phyloP scores from a whole-genome alignment of 305 asterid genomes.

The Fraxinus floribunda region DNA sequence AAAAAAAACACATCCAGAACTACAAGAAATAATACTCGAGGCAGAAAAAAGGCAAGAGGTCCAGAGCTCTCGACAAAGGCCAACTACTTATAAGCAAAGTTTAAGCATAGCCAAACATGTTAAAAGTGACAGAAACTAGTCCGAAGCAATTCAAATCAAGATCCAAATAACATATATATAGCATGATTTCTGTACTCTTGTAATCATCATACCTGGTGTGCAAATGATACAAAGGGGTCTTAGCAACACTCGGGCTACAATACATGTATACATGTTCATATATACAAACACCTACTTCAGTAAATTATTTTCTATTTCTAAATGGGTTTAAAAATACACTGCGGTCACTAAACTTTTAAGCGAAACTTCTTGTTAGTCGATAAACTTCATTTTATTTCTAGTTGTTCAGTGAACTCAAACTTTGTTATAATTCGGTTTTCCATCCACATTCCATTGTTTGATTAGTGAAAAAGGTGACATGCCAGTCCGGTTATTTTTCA shows the following conservation, averaged over 20 bases:
- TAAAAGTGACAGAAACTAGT: not conserved
- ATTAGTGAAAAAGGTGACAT: not conserved
- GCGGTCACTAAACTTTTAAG: not conserved
- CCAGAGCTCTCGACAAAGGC: not conserved
- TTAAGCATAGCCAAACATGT: not conserved
- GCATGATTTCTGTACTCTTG: conserved; percentile 9
- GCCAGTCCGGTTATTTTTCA: not conserved
- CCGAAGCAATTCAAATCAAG: not conserved
- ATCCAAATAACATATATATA: conserved; percentile 11
- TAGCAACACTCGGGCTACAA: conserved; percentile 7
- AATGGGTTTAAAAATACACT: not conserved
- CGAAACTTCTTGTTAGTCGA: not conserved
- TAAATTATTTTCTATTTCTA: conserved; percentile 14
- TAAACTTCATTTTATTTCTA: not conserved
- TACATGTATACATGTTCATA: conserved; percentile 14
- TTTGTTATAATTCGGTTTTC: not conserved
- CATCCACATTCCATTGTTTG: not conserved
- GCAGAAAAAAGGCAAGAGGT: not conserved
- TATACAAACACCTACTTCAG: conserved; percentile 30
- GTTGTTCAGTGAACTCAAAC: not conserved
- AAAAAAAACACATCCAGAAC: not conserved
- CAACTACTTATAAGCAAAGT: not conserved
- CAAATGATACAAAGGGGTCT: not conserved
- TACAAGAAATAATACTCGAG: not conserved
- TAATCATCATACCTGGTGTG: conserved; percentile 13